Conservation (phyloP, 768 basidiomycete species). For the Mycena galopus region DNA sequence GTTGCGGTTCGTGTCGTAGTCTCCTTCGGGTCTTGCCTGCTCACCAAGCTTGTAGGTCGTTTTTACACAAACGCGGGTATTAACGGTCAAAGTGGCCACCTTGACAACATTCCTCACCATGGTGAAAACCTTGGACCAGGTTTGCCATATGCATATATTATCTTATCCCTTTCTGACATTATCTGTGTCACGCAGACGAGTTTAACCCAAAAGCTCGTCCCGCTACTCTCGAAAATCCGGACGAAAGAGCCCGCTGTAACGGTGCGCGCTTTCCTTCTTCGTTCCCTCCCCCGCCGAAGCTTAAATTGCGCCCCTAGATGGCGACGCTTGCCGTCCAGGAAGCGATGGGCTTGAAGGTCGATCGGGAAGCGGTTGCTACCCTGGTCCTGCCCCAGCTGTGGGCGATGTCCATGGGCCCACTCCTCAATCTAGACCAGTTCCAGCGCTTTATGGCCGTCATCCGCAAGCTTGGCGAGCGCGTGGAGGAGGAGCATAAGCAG, state of each 20-base stretch:
- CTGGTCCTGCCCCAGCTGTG: slow-evolving; percentile 93
- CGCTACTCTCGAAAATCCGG: slow-evolving; percentile 92
- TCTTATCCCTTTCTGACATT: slow-evolving; percentile 2
- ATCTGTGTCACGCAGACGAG: slow-evolving; percentile 64
- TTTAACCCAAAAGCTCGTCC: slow-evolving; percentile 95
- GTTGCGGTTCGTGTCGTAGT: slow-evolving; percentile 77
- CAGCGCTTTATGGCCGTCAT: slow-evolving; percentile 92
- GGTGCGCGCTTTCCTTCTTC: slow-evolving; percentile 56
- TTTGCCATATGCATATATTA: slow-evolving; percentile 42
- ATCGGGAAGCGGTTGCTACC: slow-evolving; percentile 91
- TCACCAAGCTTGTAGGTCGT: slow-evolving; percentile 69
- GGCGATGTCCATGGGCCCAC: slow-evolving; percentile 97
- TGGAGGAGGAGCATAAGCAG: slow-evolving; percentile 93
- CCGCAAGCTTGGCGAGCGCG: slow-evolving; percentile 81
- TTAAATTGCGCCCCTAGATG: slow-evolving; percentile 63
- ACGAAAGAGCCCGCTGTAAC: slow-evolving; percentile 97
- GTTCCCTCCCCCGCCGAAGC: neutral
- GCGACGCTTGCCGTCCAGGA: slow-evolving; percentile 92
- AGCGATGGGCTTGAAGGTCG: slow-evolving; percentile 95
- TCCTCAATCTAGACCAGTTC: slow-evolving; percentile 89
- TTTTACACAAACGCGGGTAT: slow-evolving; percentile 91
- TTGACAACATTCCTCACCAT: slow-evolving; percentile 85
- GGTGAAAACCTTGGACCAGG: slow-evolving; percentile 93
- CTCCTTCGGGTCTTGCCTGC: slow-evolving; percentile 4
- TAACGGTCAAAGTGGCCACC: slow-evolving; percentile 93